Evolutionary conservation across 2,329 filamentous ascomycete genomes (phyloP), one percentile per base, ranked within the genome.

Genomic region (Hymenoscyphus fraxineus): DNA sequence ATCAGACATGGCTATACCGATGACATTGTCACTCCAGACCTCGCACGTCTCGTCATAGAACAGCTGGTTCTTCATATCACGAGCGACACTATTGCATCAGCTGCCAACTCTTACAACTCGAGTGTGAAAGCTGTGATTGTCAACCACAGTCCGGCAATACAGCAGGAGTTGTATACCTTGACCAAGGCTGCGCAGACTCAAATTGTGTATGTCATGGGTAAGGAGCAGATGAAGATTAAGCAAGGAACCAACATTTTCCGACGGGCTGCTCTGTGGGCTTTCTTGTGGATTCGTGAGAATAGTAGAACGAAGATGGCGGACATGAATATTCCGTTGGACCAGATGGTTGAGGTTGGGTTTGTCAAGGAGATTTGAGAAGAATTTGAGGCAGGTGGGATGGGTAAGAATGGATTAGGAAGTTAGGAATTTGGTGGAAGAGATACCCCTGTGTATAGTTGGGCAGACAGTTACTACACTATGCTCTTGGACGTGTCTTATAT

Each of bases 1-100:
- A 80, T 91, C 1, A 84, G 89, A 13, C 87, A 92, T 71, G 90
- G 90, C 1, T 93, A 89, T 74, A 89, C 85, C 75, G 90, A 93
- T 69, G 83, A 89, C 66, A 83, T 91, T 35, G 81, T 92, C 57
- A 88, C 84, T 0, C 84, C 84, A 0, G 84, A 90, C 64, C 80
- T 92, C 6, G 87, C 81, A 0, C 77, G 80, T 0, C 73, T 88
- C 1, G 81, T 91, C 38, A 83, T 83, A 61, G 72, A 88, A 62
- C 82, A 90, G 65, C 78, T 90, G 27, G 79, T 81, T 39, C 73
- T 78, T 7, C 84, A 80, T 64, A 75, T 88, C 38, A 77, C 80
- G 0, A 74, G 77, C 54, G 70, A 72, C 72, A 75, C 57, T 68
- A 75, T 44, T 68, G 70, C 58, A 72, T 75, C 57, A 69, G 75